Conservation (phyloP, 2,329 filamentous ascomycete species). For the Trichoderma harzianum region DNA sequence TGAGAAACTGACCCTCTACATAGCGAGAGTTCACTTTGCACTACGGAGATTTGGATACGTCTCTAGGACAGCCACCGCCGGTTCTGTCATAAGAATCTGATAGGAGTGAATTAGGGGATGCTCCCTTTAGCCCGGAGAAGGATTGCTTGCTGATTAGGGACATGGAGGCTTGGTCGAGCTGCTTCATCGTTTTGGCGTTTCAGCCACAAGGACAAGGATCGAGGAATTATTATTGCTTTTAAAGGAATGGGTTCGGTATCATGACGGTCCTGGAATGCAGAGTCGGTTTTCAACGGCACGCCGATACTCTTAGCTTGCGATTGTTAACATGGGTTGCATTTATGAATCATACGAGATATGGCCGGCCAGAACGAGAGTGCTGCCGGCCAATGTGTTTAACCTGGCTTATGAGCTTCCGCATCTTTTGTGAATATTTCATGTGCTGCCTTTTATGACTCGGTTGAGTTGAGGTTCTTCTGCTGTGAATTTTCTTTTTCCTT, state of each 20-base stretch:
- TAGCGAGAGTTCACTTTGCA: slow-evolving; percentile 60
- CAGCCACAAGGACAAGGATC: slow-evolving; percentile 29
- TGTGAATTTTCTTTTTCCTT: no score
- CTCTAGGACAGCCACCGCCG: slow-evolving; percentile 33
- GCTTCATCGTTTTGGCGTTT: slow-evolving; percentile 30
- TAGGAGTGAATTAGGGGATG: slow-evolving; percentile 3
- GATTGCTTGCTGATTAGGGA: slow-evolving; percentile 22
- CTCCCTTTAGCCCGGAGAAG: slow-evolving; percentile 16
- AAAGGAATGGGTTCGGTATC: slow-evolving; percentile 30
- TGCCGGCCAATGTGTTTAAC: neutral
- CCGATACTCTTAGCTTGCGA: slow-evolving; percentile 16
- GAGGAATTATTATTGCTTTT: slow-evolving; percentile 28
- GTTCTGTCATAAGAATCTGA: slow-evolving; percentile 25
- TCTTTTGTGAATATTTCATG: neutral
- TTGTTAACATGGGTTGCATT: slow-evolving; percentile 5
- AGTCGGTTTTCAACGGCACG: slow-evolving; percentile 26
- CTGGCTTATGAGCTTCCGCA: neutral
- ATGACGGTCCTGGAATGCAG: slow-evolving; percentile 31
- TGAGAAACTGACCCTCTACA: neutral
- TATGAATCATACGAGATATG: slow-evolving; percentile 6
- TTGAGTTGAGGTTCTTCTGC: neutral
- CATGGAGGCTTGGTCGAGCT: slow-evolving; percentile 17
- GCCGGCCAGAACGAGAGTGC: neutral
- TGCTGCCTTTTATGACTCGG: no score
- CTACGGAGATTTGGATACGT: slow-evolving; percentile 60